These are phyloP conservation scores for Trichoderma asperellum DNA, from an alignment of 2,329 filamentous ascomycete species.

Conservation along the genomic window DNA sequence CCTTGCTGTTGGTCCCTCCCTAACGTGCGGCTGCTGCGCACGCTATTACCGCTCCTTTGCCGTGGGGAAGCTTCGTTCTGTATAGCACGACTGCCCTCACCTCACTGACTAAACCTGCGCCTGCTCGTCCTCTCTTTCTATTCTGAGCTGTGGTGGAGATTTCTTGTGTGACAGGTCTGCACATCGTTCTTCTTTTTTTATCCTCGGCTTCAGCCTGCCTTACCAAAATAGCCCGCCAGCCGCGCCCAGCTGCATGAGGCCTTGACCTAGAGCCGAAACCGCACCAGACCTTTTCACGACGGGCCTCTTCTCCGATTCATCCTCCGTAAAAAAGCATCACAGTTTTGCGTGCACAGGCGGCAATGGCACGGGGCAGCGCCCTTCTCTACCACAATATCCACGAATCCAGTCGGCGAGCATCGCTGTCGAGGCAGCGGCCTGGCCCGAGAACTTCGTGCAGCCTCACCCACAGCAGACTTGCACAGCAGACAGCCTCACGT, in stretches of 20 bases:
- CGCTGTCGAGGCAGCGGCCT: slow-evolving; percentile 16
- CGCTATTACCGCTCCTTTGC: slow-evolving; percentile 19
- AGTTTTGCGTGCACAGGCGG: slow-evolving; percentile 24
- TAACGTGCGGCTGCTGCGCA: neutral
- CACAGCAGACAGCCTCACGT: slow-evolving; percentile 16
- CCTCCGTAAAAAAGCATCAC: slow-evolving; percentile 1
- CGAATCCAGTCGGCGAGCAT: slow-evolving; percentile 19
- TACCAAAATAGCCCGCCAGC: neutral
- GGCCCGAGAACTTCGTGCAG: neutral
- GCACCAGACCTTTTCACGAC: neutral
- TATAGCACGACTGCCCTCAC: slow-evolving; percentile 22
- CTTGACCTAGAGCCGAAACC: slow-evolving; percentile 4
- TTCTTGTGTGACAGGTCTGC: slow-evolving; percentile 19
- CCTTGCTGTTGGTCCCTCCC: neutral
- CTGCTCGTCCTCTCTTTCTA: neutral
- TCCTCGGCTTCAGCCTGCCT: slow-evolving; percentile 7
- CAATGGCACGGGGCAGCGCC: slow-evolving; percentile 30
- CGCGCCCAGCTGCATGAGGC: slow-evolving; percentile 12
- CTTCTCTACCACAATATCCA: slow-evolving; percentile 17
- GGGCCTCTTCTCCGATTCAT: neutral
- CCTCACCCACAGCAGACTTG: neutral
- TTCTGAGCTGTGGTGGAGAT: neutral
- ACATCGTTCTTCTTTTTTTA: slow-evolving; percentile 19
- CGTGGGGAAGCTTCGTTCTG: slow-evolving; percentile 21
- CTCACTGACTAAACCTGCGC: slow-evolving; percentile 11